Evolutionary conservation across 352 stramenopile genomes (phyloP), one percentile per base, ranked within the genome.

Genomic region (Phytophthora hibernalis): DNA sequence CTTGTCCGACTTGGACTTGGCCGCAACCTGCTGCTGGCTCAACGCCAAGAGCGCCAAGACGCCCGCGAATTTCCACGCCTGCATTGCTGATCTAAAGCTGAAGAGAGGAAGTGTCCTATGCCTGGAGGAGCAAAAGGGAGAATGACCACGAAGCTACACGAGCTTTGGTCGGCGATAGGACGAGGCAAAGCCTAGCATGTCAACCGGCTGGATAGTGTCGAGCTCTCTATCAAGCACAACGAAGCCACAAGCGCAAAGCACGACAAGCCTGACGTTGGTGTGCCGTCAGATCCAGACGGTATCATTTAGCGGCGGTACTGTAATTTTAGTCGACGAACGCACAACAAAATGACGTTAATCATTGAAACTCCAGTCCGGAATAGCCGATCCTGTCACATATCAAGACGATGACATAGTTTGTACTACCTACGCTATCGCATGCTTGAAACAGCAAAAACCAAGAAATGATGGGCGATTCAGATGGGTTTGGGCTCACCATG

Each of bases 1-100:
- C 21, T 44, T 64, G 43, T 74, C 68, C 43, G 38, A 18, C 12
- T 57, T 71, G 24, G 33, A 38, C 40, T 74, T 76, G 12, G 71
- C 71, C 12, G 58, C 56, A 24, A 76, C 67, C 50, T 76, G 68
- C 45, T 76, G 71, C 47, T 77, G 67, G 37, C 58, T 74, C 47
- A 85, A 26, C 30, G 74, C 74, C 50, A 79, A 66, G 21, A 82
- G 53, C 45, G 74, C 71, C 38, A 82, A 42, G 13, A 65, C 61
- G 37, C 58, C 54, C 37, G 59, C 61, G 43, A 82, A 31, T 62
- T 80, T 85, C 63, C 74, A 82, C 54, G 47, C 68, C 52, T 77
- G 66, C 76, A 85, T 85, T 57, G 50, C 31, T 35, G 45, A 65
- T 52, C 38, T 47, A 35, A 62, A 73, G 47, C 24, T 62, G 30